Percentiles rank a stretch among this genome's conserved stretches.
These are phyloP conservation scores for Monosporascus ibericus DNA, from an alignment of 2,329 filamentous ascomycete genomes.

Conservation along the genomic window DNA sequence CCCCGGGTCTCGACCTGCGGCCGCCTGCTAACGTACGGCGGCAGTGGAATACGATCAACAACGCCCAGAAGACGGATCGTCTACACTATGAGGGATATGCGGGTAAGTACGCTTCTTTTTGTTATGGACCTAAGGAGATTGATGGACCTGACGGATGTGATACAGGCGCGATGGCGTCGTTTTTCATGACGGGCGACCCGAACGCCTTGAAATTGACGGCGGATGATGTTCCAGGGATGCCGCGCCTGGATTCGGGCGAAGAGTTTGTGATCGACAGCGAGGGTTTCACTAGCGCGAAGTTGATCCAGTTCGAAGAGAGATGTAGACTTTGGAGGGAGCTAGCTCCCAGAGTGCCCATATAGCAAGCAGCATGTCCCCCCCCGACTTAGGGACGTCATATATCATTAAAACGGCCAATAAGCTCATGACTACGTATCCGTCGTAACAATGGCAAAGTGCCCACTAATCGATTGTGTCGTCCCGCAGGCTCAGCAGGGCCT, in stretches of 20 bases:
- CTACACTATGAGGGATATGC: conserved; percentile 49
- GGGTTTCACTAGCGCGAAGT: conserved; percentile 35
- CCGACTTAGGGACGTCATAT: too few species aligned
- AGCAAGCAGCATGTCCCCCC: background rate
- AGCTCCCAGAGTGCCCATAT: conserved; percentile 40
- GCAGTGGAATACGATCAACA: conserved; percentile 51
- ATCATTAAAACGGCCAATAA: background rate
- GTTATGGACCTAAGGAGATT: background rate
- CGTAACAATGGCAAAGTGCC: background rate
- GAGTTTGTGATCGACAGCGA: conserved; percentile 45
- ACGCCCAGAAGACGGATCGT: conserved; percentile 44
- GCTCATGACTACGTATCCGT: background rate
- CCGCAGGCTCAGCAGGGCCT: conserved; percentile 68
- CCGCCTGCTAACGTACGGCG: conserved; percentile 1
- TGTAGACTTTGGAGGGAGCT: conserved; percentile 50
- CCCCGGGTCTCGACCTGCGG: background rate
- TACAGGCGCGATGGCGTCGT: conserved; percentile 52
- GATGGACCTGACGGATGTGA: background rate
- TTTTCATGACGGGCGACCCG: conserved; percentile 53
- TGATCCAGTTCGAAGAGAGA: conserved; percentile 34
- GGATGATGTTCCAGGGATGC: conserved; percentile 35
- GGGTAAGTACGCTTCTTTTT: conserved; percentile 8
- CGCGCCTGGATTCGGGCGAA: conserved; percentile 31
- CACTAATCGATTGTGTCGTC: conserved; percentile 57
- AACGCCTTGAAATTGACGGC: conserved; percentile 51